Base-by-base conservation (phyloP, 352 stramenopile species). In the Aphanomyces stellatus region DNA sequence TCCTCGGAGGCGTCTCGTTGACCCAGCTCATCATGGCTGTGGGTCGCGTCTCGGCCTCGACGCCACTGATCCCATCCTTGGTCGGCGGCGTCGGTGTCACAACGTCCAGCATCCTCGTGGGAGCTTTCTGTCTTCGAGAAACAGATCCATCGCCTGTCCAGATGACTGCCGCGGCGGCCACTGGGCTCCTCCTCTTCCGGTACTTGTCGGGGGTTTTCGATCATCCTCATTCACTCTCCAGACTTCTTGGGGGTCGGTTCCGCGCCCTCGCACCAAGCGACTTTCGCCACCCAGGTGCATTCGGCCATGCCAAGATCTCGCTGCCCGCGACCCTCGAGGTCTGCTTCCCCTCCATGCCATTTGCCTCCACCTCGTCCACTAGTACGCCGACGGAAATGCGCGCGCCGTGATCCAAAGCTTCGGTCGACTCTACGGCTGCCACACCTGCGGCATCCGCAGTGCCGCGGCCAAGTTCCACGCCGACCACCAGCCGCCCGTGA, bases 321-420 rank as follows among this genome's bases (percentile, higher is more conserved):
- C 74, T 91, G 8, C 81, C 82, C 2, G 86, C 86, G 1, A 93
- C 86, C 0, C 75, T 72, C 7, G 78, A 90, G 41, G 60, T 67
- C 57, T 10, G 7, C n/a, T n/a, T n/a, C 4, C 17, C 25, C 17
- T 28, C 11, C 41, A 51, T 41, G 8, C 11, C 17, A 53, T 30
- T 42, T 8, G 15, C 11, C 60, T 53, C 27, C 34, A 7, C 13
- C 33, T 57, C 19, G 25, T 30, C 25, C 19, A 41, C 15, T 53
- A 67, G 49, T 95, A 93, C 65, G 86, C 84, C 2, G 85, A 77
- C 17, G 75, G 33, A 15, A 73, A 85, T 19, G 81, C 86, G 48
- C 77, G 82, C 53, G 78, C 76, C 2, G 72, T 93, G 30, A 87
- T 93, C 46, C 82, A 91, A 57, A 77, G 90, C 70, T 90, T 93